Evolutionary conservation across 2,329 filamentous ascomycete species (phyloP), one percentile per base, ranked within the genome.

Genomic region (Fusarium sacchari): DNA sequence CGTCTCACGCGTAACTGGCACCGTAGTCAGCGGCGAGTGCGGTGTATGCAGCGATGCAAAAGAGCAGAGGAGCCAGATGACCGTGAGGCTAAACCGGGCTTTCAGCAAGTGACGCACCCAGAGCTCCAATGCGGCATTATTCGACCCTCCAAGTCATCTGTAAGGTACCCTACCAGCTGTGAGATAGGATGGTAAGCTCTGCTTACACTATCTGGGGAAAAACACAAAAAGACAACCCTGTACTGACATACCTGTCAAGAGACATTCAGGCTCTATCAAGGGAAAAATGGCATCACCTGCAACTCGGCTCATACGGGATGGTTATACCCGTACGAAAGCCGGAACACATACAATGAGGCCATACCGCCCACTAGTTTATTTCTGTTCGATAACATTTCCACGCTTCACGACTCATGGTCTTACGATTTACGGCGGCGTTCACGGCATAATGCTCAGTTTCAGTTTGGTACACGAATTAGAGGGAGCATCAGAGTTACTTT

Each of bases 1-100:
- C 52, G 68, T 79, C 59, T 79, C 76, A 40, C 71, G 73, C 24
- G 73, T 77, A 47, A 78, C 77, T n/a, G 64, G 58, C 30, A 67
- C 71, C 43, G 71, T 71, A 18, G 70, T 79, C 37, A 57, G 67
- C 40, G 75, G 71, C 64, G 76, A 79, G 67, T 79, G 77, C 56
- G 65, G 62, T 39, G 77, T 79, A 24, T 79, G 77, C 32, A 64
- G 67, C 39, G 67, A 75, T 15, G 72, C 70, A 57, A 71, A 71
- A 39, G 73, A 74, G 52, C 69, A 71, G 65, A 74, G 76, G 47
- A 72, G 55, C 53, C 68, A 69, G 30, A 52, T 77, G 60, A 71
- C 72, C 9, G 60, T 49, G 61, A 68, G 64, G 65, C 70, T 79
- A 37, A 79, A 76, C 55, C 68, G 67, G 50, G 71, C 71, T 20